Percentiles rank a stretch among this genome's conserved stretches.
Evolutionary conservation across 305 asterid genomes (phyloP).

Genomic region (Rubia peregrina): DNA sequence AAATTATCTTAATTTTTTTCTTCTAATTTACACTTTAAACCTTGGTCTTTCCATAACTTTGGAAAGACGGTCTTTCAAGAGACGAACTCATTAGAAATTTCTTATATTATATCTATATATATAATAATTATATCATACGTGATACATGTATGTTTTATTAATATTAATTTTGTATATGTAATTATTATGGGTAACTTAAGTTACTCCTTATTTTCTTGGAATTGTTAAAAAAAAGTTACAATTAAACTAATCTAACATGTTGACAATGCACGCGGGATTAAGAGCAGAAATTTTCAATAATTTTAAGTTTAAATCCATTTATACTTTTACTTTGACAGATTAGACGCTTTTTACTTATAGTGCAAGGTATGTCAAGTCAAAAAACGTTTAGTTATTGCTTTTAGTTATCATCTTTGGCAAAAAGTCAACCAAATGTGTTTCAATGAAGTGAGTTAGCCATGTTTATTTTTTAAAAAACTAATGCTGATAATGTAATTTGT

Average conservation of each 20-base stretch:
- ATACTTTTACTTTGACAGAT: conserved; percentile 1
- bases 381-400: conserved; percentile 4
- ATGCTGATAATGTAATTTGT: neutral
- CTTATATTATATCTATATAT: too few species aligned
- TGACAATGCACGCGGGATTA: neutral
- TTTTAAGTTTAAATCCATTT: too few species aligned
- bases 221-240: neutral
- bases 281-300: too few species aligned
- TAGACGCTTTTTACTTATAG: neutral
- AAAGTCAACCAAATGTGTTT: neutral
- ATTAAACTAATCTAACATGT: neutral
- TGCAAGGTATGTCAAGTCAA: neutral
- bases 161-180: too few species aligned
- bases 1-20: too few species aligned
- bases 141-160: too few species aligned
- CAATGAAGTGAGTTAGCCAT: neutral
- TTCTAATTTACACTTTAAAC: too few species aligned
- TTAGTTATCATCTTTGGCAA: neutral
- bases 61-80: too few species aligned
- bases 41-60: too few species aligned
- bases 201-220: neutral
- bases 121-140: too few species aligned
- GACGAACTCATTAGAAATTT: too few species aligned
- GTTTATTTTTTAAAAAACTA: neutral
- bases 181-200: too few species aligned